Percentiles rank a stretch among this genome's conserved stretches.
These are phyloP conservation scores for Chamaecyparis obtusa DNA, from an alignment of 75 land plant species.

Conservation along the genomic window DNA sequence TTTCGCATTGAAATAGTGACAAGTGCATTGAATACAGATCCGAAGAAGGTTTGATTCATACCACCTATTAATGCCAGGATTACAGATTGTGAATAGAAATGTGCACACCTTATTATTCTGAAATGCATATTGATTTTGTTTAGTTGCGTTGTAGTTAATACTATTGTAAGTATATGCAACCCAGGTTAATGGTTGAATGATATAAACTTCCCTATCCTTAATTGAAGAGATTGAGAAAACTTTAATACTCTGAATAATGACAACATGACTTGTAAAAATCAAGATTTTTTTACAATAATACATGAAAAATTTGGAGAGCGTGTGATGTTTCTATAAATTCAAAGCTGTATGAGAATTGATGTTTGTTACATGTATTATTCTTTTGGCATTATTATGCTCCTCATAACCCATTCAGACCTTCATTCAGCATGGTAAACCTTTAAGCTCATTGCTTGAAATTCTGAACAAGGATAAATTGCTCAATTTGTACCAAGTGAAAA, in stretches of 20 bases:
- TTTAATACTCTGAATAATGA: neutral
- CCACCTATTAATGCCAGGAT: neutral
- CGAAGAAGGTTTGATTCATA: slow-evolving; percentile 62
- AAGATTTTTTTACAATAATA: neutral
- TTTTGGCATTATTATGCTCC: neutral
- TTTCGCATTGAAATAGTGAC: slow-evolving; percentile 85
- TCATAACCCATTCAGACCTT: neutral
- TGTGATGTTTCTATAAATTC: neutral
- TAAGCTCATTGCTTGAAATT: neutral
- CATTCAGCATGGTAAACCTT: neutral
- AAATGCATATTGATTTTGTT: neutral
- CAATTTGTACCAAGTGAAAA: neutral
- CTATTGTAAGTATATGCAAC: no score
- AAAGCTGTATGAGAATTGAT: slow-evolving; percentile 2
- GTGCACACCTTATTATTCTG: neutral
- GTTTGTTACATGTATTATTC: neutral
- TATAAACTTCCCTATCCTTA: no score
- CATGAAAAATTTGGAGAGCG: neutral
- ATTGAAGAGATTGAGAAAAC: no score
- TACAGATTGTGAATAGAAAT: neutral
- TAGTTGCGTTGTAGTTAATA: neutral
- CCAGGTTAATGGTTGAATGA: no score
- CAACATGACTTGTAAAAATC: neutral
- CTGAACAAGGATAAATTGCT: neutral
- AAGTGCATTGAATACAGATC: slow-evolving; percentile 63